Percentiles rank a stretch among this genome's conserved stretches.
These are phyloP conservation scores for Hypoxylon sp. DNA, from an alignment of 2,329 filamentous ascomycete genomes.

Conservation along the genomic window DNA sequence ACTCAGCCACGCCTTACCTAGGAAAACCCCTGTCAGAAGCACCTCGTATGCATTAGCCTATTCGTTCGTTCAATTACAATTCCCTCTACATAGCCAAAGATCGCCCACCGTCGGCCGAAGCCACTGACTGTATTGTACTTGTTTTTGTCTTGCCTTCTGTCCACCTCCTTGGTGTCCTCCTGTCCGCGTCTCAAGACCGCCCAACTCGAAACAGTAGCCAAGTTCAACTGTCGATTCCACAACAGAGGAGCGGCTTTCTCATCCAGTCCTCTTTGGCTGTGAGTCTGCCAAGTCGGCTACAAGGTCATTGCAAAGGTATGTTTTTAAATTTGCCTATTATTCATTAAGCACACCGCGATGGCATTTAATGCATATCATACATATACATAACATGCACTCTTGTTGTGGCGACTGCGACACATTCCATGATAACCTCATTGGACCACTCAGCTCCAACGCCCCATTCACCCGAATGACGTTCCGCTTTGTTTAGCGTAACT, in stretches of 20 bases:
- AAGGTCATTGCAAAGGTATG: conserved; percentile 41
- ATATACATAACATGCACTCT: conserved; percentile 1
- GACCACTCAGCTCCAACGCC: conserved; percentile 31
- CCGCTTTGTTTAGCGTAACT: conserved; percentile 35
- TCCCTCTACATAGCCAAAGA: conserved; percentile 27
- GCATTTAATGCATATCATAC: conserved; percentile 24
- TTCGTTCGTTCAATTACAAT: conserved; percentile 51
- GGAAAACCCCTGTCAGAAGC: conserved; percentile 31
- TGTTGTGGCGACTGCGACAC: conserved; percentile 44
- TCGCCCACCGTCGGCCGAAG: conserved; percentile 23
- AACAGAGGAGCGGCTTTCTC: conserved; percentile 40
- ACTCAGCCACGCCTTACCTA: conserved; percentile 51
- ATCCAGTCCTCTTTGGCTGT: conserved; percentile 47
- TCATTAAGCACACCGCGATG: conserved; percentile 14
- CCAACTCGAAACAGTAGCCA: conserved; percentile 49
- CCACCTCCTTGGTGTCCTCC: conserved; percentile 35
- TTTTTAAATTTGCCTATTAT: conserved; percentile 28
- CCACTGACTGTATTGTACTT: conserved; percentile 37
- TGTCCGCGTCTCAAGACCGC: conserved; percentile 48
- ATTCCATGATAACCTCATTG: conserved; percentile 47
- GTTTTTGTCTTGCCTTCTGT: conserved; percentile 30
- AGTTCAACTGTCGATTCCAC: conserved; percentile 45
- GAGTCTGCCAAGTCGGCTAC: conserved; percentile 36
- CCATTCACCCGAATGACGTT: conserved; percentile 36
- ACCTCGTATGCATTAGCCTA: conserved; percentile 50